phyloP scores from a whole-genome alignment of 257 asterid genomes.

The Echites panduratus region DNA sequence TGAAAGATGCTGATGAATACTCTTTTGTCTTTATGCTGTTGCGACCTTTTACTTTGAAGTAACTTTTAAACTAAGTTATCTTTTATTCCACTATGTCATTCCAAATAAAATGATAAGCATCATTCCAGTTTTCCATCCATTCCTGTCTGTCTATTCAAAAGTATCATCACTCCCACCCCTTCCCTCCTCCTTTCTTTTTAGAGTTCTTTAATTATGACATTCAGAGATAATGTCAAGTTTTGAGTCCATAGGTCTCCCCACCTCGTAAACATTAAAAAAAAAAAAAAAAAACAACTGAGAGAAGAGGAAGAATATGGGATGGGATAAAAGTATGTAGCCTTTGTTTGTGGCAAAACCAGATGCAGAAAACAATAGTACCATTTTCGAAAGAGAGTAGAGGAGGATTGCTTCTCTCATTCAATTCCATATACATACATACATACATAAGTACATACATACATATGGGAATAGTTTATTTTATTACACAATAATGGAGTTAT shows the following conservation, averaged over 20 bases:
- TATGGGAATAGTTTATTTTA: no score
- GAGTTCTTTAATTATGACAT: not conserved
- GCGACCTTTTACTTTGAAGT: slow-evolving; percentile 23
- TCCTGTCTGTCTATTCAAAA: not conserved
- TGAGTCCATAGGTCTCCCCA: not conserved
- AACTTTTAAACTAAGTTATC: slow-evolving; percentile 30
- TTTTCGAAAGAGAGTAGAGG: no score
- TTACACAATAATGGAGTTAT: no score
- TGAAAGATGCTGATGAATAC: slow-evolving; percentile 2
- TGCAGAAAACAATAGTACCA: no score
- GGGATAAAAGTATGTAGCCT: not conserved
- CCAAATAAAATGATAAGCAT: not conserved
- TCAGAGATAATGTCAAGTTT: not conserved
- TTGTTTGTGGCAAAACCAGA: no score
- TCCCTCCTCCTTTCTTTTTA: no score
- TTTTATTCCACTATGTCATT: slow-evolving; percentile 20
- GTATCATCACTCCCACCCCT: not conserved
- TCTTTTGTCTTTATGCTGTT: slow-evolving; percentile 12
- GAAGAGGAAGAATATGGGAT: not conserved
- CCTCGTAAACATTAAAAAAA: not conserved
- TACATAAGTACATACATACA: no score
- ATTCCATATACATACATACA: no score
- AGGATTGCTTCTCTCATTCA: no score
- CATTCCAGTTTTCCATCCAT: not conserved
- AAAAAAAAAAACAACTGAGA: not conserved